phyloP scores from a whole-genome alignment of 441 rosid genomes.

The Populus hybrid region DNA sequence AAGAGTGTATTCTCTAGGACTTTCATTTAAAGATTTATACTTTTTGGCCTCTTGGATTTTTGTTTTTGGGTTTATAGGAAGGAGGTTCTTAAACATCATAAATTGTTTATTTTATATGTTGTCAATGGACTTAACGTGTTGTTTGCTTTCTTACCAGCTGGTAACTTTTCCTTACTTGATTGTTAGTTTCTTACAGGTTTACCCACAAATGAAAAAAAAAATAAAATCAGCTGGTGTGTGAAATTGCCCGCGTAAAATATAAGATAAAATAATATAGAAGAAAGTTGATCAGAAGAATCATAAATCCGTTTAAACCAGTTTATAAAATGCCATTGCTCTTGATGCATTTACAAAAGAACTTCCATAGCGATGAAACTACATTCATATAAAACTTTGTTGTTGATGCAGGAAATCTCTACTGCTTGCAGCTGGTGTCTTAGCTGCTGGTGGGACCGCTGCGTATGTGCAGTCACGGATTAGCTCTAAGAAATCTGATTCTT shows the following conservation, averaged over 20 bases:
- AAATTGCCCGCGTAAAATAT: neutral
- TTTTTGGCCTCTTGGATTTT: neutral
- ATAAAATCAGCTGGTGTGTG: neutral
- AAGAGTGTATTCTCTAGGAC: neutral
- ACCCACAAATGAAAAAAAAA: neutral
- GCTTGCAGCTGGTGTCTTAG: constrained; percentile 77
- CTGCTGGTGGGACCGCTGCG: constrained; percentile 89
- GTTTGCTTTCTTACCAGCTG: neutral
- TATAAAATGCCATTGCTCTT: neutral
- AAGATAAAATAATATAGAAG: neutral
- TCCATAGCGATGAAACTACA: neutral
- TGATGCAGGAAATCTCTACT: constrained; percentile 68
- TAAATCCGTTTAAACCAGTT: neutral
- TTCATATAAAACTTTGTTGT: neutral
- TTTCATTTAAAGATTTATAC: neutral
- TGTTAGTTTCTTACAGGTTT: neutral
- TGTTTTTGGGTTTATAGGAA: neutral
- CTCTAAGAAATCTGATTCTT: constrained; percentile 36
- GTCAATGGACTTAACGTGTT: neutral
- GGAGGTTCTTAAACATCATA: neutral
- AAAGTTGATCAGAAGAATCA: neutral
- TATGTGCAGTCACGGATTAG: constrained; percentile 59
- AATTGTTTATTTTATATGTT: no score
- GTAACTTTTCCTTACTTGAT: neutral
- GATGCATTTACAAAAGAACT: neutral